Conservation (phyloP, 345 rosid species). For the Eutrema heterophyllum region DNA sequence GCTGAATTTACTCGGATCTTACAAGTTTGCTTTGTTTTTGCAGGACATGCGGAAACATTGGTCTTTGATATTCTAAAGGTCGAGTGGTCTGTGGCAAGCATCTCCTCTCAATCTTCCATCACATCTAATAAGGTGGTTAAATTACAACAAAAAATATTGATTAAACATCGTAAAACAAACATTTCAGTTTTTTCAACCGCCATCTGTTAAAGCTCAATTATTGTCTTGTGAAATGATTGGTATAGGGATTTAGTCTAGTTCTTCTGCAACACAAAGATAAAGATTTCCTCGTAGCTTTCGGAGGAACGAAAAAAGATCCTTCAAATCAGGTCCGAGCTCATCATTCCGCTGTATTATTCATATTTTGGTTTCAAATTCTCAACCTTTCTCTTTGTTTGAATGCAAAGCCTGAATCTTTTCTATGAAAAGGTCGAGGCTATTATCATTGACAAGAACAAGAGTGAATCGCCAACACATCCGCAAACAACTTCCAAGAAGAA, state of each 20-base stretch:
- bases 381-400: background rate
- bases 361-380: background rate
- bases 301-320: conserved; percentile 81
- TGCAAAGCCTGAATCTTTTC: background rate
- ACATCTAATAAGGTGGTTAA: conserved; percentile 61
- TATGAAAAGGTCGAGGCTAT: conserved; percentile 70
- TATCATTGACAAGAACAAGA: conserved; percentile 67
- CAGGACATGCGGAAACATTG: conserved; percentile 91
- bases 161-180: too few species aligned
- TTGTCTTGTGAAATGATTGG: conserved; percentile 8
- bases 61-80: conserved; percentile 65
- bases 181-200: background rate
- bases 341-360: background rate
- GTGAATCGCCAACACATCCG: conserved; percentile 46
- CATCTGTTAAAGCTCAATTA: background rate
- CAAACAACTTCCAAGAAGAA: conserved; percentile 51
- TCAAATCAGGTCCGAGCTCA: conserved; percentile 76
- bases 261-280: conserved; percentile 85
- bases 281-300: conserved; percentile 91
- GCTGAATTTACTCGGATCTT: background rate
- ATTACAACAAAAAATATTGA: background rate
- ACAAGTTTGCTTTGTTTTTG: background rate
- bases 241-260: conserved; percentile 87
- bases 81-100: conserved; percentile 81
- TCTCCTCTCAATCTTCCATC: conserved; percentile 69